Conservation (phyloP, 192 early-diverging fungal species). For the Backusella luteola region DNA sequence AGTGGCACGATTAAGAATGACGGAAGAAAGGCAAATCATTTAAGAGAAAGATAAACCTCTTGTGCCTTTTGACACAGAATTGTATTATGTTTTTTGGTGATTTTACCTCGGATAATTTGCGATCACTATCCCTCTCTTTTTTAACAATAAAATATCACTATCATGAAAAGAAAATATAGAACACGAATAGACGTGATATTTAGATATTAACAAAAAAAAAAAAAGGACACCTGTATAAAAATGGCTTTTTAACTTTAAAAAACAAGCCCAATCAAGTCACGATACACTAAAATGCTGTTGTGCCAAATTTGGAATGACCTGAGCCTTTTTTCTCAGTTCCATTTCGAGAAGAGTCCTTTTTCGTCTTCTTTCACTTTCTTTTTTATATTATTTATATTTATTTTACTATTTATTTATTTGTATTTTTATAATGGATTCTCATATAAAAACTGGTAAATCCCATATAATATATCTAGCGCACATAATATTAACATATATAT, state of each 20-base stretch:
- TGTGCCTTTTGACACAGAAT: neutral
- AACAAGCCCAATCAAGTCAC: neutral
- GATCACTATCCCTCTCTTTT: neutral
- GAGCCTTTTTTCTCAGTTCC: neutral
- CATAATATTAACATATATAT: neutral
- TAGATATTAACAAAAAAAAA: neutral
- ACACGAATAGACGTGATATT: neutral
- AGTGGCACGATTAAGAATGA: neutral
- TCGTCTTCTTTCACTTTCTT: neutral
- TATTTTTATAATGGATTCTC: neutral
- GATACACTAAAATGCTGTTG: neutral
- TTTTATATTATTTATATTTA: neutral
- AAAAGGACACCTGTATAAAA: neutral
- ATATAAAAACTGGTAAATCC: neutral
- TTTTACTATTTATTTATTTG: neutral
- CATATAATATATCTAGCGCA: neutral
- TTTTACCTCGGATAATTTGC: neutral
- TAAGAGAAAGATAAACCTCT: neutral
- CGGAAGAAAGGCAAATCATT: neutral
- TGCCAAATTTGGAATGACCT: neutral
- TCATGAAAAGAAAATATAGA: neutral
- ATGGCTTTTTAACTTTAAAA: neutral
- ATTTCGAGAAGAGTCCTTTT: neutral
- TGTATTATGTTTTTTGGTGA: neutral
- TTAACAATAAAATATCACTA: neutral